Conservation (phyloP, 257 asterid species). For the Lavandula angustifolia region DNA sequence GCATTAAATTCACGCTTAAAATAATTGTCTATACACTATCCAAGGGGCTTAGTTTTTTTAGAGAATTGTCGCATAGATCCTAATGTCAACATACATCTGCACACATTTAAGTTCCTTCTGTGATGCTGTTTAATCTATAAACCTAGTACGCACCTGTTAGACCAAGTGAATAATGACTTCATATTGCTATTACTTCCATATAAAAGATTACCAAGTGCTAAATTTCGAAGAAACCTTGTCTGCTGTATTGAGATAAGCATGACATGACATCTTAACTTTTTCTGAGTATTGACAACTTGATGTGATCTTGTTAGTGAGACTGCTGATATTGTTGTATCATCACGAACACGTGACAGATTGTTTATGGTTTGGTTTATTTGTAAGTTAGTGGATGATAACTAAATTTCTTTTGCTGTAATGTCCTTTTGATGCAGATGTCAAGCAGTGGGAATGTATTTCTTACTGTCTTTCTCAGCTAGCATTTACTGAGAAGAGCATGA, state of each 20-base stretch:
- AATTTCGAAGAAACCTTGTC: background rate
- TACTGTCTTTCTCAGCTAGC: slow-evolving; percentile 96
- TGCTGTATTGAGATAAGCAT: background rate
- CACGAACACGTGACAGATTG: background rate
- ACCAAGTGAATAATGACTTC: slow-evolving; percentile 4
- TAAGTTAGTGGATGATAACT: slow-evolving; percentile 12
- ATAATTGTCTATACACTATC: background rate
- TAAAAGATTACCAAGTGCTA: background rate
- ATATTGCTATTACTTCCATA: background rate
- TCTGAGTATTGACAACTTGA: slow-evolving; percentile 2
- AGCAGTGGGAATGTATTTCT: slow-evolving; percentile 85
- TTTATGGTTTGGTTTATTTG: slow-evolving; percentile 13
- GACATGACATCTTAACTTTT: background rate
- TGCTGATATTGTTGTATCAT: background rate
- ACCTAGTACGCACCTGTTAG: background rate
- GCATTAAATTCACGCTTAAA: no score
- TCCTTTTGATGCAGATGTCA: slow-evolving; percentile 57
- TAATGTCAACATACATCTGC: background rate
- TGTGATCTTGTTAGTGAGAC: slow-evolving; percentile 1
- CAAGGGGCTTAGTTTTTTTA: background rate
- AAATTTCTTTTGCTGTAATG: slow-evolving; percentile 23
- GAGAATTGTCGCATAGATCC: background rate
- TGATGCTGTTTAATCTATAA: background rate
- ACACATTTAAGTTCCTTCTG: background rate
- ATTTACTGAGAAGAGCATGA: slow-evolving; percentile 87